Percentiles rank a stretch among this genome's conserved stretches.
These are phyloP conservation scores for Lathyrus sativus DNA, from an alignment of 306 rosid genomes.

Conservation along the genomic window DNA sequence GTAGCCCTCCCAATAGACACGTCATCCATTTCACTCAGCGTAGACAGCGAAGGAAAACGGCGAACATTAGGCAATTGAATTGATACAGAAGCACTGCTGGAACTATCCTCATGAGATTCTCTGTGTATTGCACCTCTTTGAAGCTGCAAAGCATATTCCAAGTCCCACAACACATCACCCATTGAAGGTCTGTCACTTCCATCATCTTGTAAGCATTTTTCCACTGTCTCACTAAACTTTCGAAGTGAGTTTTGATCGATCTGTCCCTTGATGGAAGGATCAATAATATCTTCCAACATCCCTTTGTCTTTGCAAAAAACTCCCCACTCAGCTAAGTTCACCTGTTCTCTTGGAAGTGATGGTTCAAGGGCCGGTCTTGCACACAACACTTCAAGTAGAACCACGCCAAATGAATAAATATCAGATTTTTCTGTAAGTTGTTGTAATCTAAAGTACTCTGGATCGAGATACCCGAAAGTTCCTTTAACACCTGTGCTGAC, in stretches of 20 bases:
- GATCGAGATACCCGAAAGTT: conserved; percentile 63
- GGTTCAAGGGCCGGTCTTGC: conserved; percentile 52
- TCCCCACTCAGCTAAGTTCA: conserved; percentile 60
- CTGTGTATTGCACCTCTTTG: conserved; percentile 26
- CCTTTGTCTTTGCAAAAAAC: conserved; percentile 48
- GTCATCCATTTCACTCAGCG: too few species aligned
- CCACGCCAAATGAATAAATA: conserved; percentile 64
- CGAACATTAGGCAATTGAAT: too few species aligned
- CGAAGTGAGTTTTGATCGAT: conserved; percentile 47
- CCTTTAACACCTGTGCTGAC: conserved; percentile 52
- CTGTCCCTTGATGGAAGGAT: conserved; percentile 45
- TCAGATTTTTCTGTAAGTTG: conserved; percentile 64
- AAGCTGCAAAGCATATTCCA: conserved; percentile 61
- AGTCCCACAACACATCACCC: conserved; percentile 61
- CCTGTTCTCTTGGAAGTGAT: conserved; percentile 42
- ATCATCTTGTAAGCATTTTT: conserved; percentile 47
- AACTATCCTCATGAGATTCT: too few species aligned
- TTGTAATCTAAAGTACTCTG: conserved; percentile 50
- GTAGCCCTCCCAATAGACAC: too few species aligned
- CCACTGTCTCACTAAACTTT: conserved; percentile 44
- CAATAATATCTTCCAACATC: conserved; percentile 42
- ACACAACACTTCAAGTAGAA: conserved; percentile 58
- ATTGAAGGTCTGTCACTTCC: conserved; percentile 54
- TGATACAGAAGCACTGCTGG: too few species aligned
- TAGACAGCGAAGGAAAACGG: too few species aligned